These are phyloP conservation scores for Hortiboletus campestris DNA, from an alignment of 768 basidiomycete species.

Conservation along the genomic window DNA sequence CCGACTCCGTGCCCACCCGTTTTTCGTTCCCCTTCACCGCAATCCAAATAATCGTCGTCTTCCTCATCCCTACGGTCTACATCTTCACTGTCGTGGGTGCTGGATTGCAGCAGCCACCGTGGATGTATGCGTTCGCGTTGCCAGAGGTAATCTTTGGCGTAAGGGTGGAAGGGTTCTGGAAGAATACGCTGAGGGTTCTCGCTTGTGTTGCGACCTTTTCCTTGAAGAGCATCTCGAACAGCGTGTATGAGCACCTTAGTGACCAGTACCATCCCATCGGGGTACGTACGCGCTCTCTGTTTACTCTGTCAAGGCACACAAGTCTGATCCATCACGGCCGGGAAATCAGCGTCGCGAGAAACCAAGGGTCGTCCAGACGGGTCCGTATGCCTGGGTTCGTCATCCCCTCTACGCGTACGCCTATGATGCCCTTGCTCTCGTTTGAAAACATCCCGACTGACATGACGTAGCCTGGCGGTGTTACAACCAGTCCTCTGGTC, in stretches of 20 bases:
- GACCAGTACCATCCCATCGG: constrained; percentile 8
- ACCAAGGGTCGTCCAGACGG: constrained; percentile 11
- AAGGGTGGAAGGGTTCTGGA: background rate
- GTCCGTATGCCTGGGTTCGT: constrained; percentile 11
- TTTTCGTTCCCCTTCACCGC: background rate
- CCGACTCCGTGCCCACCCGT: background rate
- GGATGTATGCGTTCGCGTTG: constrained; percentile 1
- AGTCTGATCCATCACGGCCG: background rate
- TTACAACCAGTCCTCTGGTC: background rate
- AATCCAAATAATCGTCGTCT: background rate
- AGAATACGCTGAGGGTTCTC: background rate
- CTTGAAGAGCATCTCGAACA: background rate
- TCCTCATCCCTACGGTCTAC: background rate
- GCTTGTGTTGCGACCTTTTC: background rate
- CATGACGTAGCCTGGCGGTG: background rate
- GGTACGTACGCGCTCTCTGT: background rate
- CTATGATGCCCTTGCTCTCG: too few species aligned
- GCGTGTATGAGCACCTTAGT: background rate
- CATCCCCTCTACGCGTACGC: constrained; percentile 12
- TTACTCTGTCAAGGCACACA: background rate
- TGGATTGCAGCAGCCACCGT: constrained; percentile 3
- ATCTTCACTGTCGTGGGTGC: background rate
- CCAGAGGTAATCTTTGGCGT: background rate
- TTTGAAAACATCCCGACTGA: background rate
- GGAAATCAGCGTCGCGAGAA: constrained; percentile 9